A percentile compares a stretch with the other conserved stretches of the same genome.
phyloP scores from a whole-genome alignment of 805 yeast species.

The Priceomyces fermenticarens region DNA sequence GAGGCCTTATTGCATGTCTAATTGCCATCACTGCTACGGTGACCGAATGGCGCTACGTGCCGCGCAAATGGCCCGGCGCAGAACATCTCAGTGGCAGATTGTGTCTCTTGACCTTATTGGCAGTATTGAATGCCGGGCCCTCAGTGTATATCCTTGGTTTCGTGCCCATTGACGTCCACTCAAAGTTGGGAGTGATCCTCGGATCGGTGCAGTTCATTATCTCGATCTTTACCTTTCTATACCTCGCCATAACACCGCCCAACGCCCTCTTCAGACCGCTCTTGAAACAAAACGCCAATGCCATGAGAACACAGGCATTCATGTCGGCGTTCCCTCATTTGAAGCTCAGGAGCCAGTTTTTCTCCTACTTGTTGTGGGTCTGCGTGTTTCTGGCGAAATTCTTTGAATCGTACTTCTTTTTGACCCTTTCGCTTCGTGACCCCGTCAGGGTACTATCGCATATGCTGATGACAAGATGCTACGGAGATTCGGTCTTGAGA shows the following conservation, averaged over 20 bases:
- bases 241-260: conserved; percentile 27
- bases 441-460: conserved; percentile 27
- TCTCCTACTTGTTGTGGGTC: conserved; percentile 28
- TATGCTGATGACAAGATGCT: conserved; percentile 25
- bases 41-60: conserved; percentile 23
- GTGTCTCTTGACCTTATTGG: conserved; percentile 12
- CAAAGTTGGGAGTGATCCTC: conserved; percentile 19
- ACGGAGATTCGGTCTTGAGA: conserved; percentile 24
- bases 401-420: conserved; percentile 33
- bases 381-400: conserved; percentile 32
- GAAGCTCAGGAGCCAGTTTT: conserved; percentile 16
- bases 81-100: conserved; percentile 14
- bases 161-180: conserved; percentile 20
- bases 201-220: conserved; percentile 24
- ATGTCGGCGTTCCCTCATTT: conserved; percentile 24
- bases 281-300: conserved; percentile 5
- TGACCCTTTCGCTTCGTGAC: conserved; percentile 33
- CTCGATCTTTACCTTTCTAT: conserved; percentile 26
- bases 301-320: conserved; percentile 12
- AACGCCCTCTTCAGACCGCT: conserved; percentile 14
- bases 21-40: conserved; percentile 23
- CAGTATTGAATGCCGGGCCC: conserved; percentile 22
- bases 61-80: conserved; percentile 22
- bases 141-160: conserved; percentile 26
- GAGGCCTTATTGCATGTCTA: conserved; percentile 40